Evolutionary conservation across 495 filamentous ascomycete genomes (phyloP), one percentile per base, ranked within the genome.

Genomic region (Penicillium atrosanguineum): DNA sequence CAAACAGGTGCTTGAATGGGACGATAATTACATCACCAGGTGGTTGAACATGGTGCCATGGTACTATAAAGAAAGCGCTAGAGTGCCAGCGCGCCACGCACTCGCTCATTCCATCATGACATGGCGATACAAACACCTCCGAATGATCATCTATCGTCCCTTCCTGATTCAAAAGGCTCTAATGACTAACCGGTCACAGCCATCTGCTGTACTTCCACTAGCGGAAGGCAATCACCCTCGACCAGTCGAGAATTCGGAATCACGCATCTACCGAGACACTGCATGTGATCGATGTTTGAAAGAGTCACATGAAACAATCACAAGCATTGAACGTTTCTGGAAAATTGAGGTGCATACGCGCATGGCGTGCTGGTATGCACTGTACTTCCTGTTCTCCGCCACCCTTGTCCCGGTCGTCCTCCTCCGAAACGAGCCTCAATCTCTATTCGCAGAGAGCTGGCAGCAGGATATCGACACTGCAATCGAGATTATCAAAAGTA

Each of bases 111-210:
- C 47, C 5, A 49, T 41, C 47, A 49, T 49, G 47, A 49, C 47
- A n/a, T 49, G 47, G 47, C 47, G 47, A 29, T 49, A 49, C 25
- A 49, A 49, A 23, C 47, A 49, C 25, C 41, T 49, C 37, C 47
- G 47, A 20, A 36, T 49, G 14, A 49, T 49, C 19, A 49, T 49
- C 34, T 49, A 49, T 16, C 26, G 47, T 15, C 47, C 36, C 19
- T 49, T 40, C 18, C 20, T 49, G 18, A 49, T 49, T 18, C 47
- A 49, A 41, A 49, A 49, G 26, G 21, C 47, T 7, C 25, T 49
- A 8, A 19, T 39, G 9, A 40, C 38, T 14, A 41, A 18, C 11
- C 37, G 36, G 9, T 23, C 19, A 20, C 36, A 49, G 26, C 4
- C 26, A 28, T 28, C 26, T 4, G 7, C 7, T 28, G 7, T 28